phyloP scores from a whole-genome alignment of 345 rosid species.

The Arabis alpina region DNA sequence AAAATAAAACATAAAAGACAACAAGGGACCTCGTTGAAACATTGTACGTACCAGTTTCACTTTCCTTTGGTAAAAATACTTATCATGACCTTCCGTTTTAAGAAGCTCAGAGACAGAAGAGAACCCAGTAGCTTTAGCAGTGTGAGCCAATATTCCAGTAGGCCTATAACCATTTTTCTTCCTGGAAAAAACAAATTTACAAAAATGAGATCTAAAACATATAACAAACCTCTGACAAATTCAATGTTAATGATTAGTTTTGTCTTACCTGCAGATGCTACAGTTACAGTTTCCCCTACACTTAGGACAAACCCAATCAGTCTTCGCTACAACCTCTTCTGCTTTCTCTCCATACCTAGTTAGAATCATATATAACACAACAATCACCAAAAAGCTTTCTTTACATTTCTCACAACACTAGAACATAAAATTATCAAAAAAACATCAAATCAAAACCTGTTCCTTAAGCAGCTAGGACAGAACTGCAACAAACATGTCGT shows the following conservation, averaged over 20 bases:
- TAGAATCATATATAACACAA: conserved; percentile 12
- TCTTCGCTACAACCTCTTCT: conserved; percentile 51
- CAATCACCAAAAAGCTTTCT: conserved; percentile 8
- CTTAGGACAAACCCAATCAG: conserved; percentile 77
- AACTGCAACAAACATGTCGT: conserved; percentile 56
- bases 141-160: conserved; percentile 64
- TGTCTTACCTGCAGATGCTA: conserved; percentile 70
- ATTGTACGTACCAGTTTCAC: conserved; percentile 42
- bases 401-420: conserved; percentile 3
- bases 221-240: neutral
- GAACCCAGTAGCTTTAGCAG: conserved; percentile 70
- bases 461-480: conserved; percentile 71
- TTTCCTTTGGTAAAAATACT: conserved; percentile 30
- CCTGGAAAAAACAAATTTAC: conserved; percentile 46
- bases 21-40: conserved; percentile 40
- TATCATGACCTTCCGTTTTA: conserved; percentile 49
- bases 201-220: neutral
- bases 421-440: neutral
- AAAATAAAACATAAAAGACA: conserved; percentile 15
- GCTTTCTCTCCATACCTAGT: conserved; percentile 76
- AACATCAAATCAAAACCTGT: conserved; percentile 54
- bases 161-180: conserved; percentile 73
- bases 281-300: conserved; percentile 88
- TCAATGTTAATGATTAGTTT: neutral
- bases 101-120: conserved; percentile 74